phyloP scores from a whole-genome alignment of 2,329 filamentous ascomycete species.

The Trichoderma sp. region DNA sequence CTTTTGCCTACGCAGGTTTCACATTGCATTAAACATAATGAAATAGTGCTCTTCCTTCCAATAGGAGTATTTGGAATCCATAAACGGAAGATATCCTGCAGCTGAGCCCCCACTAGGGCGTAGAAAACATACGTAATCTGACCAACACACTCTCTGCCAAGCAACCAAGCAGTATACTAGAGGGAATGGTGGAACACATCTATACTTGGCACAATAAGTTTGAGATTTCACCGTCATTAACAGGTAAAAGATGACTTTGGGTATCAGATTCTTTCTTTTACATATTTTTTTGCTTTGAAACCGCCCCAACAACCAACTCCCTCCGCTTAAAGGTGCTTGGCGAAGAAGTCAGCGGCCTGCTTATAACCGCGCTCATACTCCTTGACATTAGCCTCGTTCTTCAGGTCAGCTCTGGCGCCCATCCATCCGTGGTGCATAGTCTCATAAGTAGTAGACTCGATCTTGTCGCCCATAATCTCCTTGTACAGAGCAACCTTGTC shows the following conservation, averaged over 20 bases:
- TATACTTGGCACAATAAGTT: background rate
- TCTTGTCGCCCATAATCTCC: conserved; percentile 36
- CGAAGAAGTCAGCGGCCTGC: conserved; percentile 43
- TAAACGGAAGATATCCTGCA: background rate
- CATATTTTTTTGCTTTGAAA: background rate
- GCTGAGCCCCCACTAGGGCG: background rate
- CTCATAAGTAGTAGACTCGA: conserved; percentile 48
- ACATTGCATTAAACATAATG: background rate
- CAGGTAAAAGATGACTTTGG: background rate
- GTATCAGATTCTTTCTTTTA: background rate
- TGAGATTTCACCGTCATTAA: background rate
- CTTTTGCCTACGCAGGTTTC: background rate
- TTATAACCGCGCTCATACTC: conserved; percentile 52
- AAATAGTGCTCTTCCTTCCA: background rate
- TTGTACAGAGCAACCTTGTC: conserved; percentile 45
- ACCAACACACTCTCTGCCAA: background rate
- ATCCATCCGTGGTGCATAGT: conserved; percentile 60
- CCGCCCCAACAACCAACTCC: background rate
- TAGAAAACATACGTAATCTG: background rate
- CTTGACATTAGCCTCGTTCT: conserved; percentile 42
- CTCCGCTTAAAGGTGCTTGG: conserved; percentile 37
- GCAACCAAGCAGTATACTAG: background rate
- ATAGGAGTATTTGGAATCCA: background rate
- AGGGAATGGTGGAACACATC: background rate
- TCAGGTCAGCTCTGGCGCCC: conserved; percentile 50